Conservation (phyloP, 2,329 filamentous ascomycete genomes). For the Talaromyces sp. region DNA sequence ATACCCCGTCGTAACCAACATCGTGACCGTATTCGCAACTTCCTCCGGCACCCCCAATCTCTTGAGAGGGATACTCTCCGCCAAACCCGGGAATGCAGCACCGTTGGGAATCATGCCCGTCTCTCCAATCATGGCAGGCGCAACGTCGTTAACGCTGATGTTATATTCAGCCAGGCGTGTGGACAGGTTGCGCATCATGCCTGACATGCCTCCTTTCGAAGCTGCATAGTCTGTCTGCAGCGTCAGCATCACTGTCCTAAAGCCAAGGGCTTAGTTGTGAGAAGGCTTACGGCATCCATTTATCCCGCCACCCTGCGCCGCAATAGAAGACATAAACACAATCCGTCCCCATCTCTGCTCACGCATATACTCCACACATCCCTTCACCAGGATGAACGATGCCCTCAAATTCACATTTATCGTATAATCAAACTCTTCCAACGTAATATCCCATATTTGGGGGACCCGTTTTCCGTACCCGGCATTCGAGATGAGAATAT, state of each 20-base stretch:
- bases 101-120: constrained; percentile 61
- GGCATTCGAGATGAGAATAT: constrained; percentile 65
- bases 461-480: constrained; percentile 61
- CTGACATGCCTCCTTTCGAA: constrained; percentile 59
- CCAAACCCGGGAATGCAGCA: constrained; percentile 56
- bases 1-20: constrained; percentile 60
- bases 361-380: constrained; percentile 59
- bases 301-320: constrained; percentile 60
- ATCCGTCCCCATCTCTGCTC: constrained; percentile 60
- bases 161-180: constrained; percentile 57
- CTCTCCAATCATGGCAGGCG: constrained; percentile 64
- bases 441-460: constrained; percentile 55
- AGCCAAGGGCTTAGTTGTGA: not conserved
- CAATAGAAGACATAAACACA: constrained; percentile 61
- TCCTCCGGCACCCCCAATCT: constrained; percentile 57
- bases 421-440: constrained; percentile 63
- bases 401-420: constrained; percentile 60
- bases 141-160: constrained; percentile 66
- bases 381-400: constrained; percentile 60
- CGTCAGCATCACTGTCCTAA: not conserved
- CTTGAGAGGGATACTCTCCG: constrained; percentile 57
- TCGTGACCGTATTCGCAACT: constrained; percentile 58
- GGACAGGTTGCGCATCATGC: constrained; percentile 63
- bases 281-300: constrained; percentile 52
- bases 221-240: constrained; percentile 48